These are phyloP conservation scores for Trichoderma sp. DNA, from an alignment of 2,329 filamentous ascomycete genomes.

Conservation along the genomic window DNA sequence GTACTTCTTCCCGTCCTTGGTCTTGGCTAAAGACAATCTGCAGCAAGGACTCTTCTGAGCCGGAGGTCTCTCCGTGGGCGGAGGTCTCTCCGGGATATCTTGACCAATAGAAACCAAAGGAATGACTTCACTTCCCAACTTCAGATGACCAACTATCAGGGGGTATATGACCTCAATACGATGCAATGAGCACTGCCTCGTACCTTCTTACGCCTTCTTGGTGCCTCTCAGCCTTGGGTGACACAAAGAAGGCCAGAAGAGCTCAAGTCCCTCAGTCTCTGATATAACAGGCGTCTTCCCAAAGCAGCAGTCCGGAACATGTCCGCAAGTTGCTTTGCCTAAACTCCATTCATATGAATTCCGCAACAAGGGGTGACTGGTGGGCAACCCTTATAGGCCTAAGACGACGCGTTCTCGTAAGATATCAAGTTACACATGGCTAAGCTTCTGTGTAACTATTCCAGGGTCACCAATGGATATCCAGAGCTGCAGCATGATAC, in stretches of 20 bases:
- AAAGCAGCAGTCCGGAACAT: neutral
- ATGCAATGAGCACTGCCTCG: neutral
- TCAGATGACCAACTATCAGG: neutral
- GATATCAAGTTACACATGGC: conserved; percentile 14
- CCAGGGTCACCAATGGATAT: neutral
- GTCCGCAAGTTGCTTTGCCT: neutral
- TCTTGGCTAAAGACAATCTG: neutral
- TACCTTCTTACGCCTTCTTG: neutral
- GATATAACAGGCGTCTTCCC: neutral
- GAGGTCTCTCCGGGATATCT: neutral
- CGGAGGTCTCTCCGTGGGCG: neutral
- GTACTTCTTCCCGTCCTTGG: neutral
- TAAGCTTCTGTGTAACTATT: conserved; percentile 4
- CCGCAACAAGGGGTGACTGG: neutral
- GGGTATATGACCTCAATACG: neutral
- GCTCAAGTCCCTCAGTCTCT: neutral
- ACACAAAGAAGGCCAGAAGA: neutral
- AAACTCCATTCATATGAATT: neutral
- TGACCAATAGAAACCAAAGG: conserved; percentile 11
- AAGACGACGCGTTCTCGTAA: neutral
- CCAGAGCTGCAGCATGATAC: neutral
- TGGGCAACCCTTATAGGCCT: neutral
- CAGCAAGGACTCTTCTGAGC: neutral
- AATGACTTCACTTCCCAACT: neutral
- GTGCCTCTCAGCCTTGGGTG: neutral